A percentile compares a stretch with the other conserved stretches of the same genome.
Evolutionary conservation across 305 asterid species (phyloP).

Genomic region (Fraxinus angustifolia): DNA sequence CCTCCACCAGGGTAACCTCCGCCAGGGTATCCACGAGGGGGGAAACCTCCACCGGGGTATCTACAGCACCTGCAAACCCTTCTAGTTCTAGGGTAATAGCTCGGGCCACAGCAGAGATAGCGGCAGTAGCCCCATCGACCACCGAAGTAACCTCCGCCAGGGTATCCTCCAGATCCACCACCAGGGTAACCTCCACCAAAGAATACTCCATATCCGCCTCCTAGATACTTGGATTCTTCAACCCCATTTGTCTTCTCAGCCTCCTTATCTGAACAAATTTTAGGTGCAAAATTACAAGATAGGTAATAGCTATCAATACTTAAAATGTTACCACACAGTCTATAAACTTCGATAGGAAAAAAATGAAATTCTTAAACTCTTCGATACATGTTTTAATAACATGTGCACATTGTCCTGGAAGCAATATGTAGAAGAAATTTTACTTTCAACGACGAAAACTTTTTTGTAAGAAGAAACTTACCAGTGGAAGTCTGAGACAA

Average conservation of each 20-base stretch:
- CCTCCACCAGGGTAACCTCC: neutral
- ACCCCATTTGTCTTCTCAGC: constrained; percentile 22
- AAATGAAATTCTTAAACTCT: neutral
- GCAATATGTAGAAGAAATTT: neutral
- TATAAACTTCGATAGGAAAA: neutral
- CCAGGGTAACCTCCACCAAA: neutral
- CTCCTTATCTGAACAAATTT: constrained; percentile 17
- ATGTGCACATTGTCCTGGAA: neutral
- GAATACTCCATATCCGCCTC: neutral
- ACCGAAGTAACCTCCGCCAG: too few relatives aligned
- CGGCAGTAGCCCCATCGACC: too few relatives aligned
- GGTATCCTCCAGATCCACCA: neutral
- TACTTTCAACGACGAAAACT: too few relatives aligned
- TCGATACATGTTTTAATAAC: neutral
- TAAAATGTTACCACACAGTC: neutral
- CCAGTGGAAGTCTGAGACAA: constrained; percentile 27
- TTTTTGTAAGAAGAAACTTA: neutral
- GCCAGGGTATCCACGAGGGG: too few relatives aligned
- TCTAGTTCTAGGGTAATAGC: too few relatives aligned
- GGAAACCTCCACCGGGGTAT: too few relatives aligned
- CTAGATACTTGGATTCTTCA: constrained; percentile 16
- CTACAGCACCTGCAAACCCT: too few relatives aligned
- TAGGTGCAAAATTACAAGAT: neutral
- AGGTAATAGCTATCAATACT: neutral
- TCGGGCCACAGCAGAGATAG: too few relatives aligned